Evolutionary conservation across 257 asterid species (phyloP).

Genomic region (Solanum medicagineum): DNA sequence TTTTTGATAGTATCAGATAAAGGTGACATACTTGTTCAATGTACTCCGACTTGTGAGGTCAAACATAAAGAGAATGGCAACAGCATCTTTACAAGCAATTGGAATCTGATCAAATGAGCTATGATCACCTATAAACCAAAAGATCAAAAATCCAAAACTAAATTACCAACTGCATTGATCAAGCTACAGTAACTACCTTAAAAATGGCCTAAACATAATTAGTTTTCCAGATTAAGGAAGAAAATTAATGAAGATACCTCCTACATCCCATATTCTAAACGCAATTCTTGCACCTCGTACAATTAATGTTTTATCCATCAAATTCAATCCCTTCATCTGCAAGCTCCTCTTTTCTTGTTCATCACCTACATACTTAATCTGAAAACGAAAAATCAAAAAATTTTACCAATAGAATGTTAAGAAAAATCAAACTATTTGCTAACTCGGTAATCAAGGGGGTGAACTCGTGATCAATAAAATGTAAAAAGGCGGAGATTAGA

Average conservation of each 20-base stretch:
- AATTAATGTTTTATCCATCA: conserved; percentile 57
- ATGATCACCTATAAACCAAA: conserved; percentile 37
- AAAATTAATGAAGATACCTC: conserved; percentile 30
- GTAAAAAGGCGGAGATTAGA: not conserved
- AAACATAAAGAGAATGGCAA: conserved; percentile 78
- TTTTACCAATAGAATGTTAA: not conserved
- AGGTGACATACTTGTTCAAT: conserved; percentile 40
- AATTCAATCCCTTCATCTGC: conserved; percentile 67
- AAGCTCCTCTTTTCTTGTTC: conserved; percentile 52
- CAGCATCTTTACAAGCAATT: conserved; percentile 86
- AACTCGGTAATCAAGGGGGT: not conserved
- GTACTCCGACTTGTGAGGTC: conserved; percentile 82
- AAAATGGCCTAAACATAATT: not conserved
- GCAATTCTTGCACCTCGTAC: conserved; percentile 75
- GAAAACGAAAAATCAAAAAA: not conserved
- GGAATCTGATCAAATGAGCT: conserved; percentile 70
- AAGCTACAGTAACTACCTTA: not conserved
- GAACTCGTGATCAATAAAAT: not conserved
- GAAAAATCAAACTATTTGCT: not conserved
- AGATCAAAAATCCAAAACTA: not conserved
- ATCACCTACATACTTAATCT: conserved; percentile 82
- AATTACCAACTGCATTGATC: not conserved
- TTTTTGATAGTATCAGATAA: not conserved
- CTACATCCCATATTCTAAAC: conserved; percentile 85
- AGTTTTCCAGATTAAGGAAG: not conserved